Percentiles rank a stretch among this genome's conserved stretches.
phyloP scores from a whole-genome alignment of 495 filamentous ascomycete genomes.

The Apodospora peruviana region DNA sequence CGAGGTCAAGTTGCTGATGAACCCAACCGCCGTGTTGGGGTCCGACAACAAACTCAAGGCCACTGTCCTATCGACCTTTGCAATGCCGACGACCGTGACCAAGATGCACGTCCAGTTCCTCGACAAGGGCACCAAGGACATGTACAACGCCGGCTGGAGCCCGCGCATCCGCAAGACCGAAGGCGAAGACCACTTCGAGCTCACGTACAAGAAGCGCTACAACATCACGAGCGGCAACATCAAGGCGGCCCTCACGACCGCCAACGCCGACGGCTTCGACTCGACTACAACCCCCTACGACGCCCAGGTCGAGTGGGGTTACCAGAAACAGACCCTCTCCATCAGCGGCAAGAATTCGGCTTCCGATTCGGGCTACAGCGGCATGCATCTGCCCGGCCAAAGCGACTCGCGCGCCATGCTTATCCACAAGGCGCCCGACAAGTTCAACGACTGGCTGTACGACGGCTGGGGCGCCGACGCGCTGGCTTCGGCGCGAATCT shows the following conservation, averaged over 20 bases:
- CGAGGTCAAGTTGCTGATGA: conserved; percentile 26
- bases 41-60: conserved; percentile 19
- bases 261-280: conserved; percentile 22
- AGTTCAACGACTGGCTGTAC: conserved; percentile 17
- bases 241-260: conserved; percentile 17
- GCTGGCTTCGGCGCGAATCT: conserved; percentile 13
- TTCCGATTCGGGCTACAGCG: conserved; percentile 9
- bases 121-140: conserved; percentile 21
- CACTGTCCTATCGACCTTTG: conserved; percentile 17
- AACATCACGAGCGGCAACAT: conserved; percentile 10
- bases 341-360: conserved; percentile 22
- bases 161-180: conserved; percentile 29
- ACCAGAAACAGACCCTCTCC: conserved; percentile 22
- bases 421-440: conserved; percentile 20
- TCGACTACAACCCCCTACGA: conserved; percentile 19
- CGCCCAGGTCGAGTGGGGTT: conserved; percentile 28
- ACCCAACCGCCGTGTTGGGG: conserved; percentile 18
- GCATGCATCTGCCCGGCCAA: conserved; percentile 15
- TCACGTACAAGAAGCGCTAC: conserved; percentile 30
- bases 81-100: conserved; percentile 1
- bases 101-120: conserved; percentile 26
- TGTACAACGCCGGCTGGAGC: conserved; percentile 27
- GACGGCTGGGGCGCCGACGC: conserved; percentile 14
- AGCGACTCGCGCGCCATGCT: conserved; percentile 16
- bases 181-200: conserved; percentile 18